phyloP scores from a whole-genome alignment of 2,329 filamentous ascomycete genomes.

The Phoma sp. region DNA sequence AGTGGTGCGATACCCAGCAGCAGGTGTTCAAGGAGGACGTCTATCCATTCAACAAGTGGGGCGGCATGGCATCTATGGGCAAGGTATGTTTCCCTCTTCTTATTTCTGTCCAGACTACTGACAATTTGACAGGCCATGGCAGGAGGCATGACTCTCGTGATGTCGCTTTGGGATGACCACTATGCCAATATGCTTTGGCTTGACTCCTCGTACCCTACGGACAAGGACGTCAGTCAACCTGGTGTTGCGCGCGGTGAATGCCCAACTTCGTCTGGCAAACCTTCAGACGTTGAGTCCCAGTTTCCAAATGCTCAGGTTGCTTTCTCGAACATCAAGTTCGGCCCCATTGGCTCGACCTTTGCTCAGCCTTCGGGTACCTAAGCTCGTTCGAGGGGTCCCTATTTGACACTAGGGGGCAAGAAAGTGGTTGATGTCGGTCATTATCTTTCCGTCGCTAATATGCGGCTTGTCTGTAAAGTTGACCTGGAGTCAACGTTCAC shows the following conservation, averaged over 20 bases:
- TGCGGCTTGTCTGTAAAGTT: neutral
- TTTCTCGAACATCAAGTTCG: constrained; percentile 43
- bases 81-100: constrained; percentile 58
- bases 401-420: too few species aligned
- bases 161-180: constrained; percentile 71
- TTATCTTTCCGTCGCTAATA: too few species aligned
- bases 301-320: constrained; percentile 31
- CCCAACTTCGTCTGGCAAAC: constrained; percentile 34
- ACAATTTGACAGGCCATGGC: constrained; percentile 63
- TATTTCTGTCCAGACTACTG: neutral
- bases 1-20: constrained; percentile 42
- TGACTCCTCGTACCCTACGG: constrained; percentile 65
- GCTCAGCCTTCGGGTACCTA: constrained; percentile 30
- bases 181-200: constrained; percentile 71
- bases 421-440: neutral
- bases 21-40: constrained; percentile 35
- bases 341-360: constrained; percentile 41
- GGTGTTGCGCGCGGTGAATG: constrained; percentile 44
- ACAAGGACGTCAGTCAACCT: constrained; percentile 36
- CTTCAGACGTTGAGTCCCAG: constrained; percentile 37
- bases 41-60: constrained; percentile 61
- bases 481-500: constrained; percentile 1
- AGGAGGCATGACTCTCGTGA: constrained; percentile 68
- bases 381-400: neutral
- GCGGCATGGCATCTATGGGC: constrained; percentile 65